Conservation (phyloP, 2,329 filamentous ascomycete species). For the Epichloe uncinata region DNA sequence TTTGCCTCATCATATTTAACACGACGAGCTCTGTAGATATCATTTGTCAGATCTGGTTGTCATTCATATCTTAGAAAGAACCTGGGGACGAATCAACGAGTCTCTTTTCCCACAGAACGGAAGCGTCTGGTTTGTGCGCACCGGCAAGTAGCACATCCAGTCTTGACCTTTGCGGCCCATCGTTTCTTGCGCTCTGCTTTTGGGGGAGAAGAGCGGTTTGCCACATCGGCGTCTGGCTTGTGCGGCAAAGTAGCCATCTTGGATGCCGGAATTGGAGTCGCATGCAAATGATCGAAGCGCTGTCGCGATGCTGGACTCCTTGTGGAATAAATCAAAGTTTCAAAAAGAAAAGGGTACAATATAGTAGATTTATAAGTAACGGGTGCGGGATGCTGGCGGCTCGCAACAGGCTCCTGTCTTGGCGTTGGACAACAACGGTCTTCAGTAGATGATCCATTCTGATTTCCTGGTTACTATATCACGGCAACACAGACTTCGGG, state of each 20-base stretch:
- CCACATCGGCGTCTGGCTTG: no score
- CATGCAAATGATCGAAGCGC: background rate
- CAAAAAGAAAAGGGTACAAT: background rate
- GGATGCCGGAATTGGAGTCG: background rate
- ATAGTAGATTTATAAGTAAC: no score
- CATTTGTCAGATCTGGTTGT: background rate
- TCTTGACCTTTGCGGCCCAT: constrained; percentile 5
- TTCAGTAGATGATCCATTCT: background rate
- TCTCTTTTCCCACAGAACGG: background rate
- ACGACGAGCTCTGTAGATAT: background rate
- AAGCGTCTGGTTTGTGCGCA: background rate
- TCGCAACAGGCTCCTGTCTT: no score
- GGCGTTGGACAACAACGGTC: background rate
- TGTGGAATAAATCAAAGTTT: background rate
- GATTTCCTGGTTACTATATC: background rate
- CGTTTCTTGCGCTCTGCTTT: constrained; percentile 1
- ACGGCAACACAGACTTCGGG: background rate
- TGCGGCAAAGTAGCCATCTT: background rate
- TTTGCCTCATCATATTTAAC: constrained; percentile 5
- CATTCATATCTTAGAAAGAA: background rate
- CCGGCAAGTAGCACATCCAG: constrained; percentile 5
- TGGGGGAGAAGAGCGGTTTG: background rate
- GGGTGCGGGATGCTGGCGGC: background rate
- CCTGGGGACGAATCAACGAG: background rate
- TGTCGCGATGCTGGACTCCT: background rate